A percentile compares a stretch with the other conserved stretches of the same genome.
Evolutionary conservation across 768 basidiomycete species (phyloP).

Genomic region (Harrya chromipes): DNA sequence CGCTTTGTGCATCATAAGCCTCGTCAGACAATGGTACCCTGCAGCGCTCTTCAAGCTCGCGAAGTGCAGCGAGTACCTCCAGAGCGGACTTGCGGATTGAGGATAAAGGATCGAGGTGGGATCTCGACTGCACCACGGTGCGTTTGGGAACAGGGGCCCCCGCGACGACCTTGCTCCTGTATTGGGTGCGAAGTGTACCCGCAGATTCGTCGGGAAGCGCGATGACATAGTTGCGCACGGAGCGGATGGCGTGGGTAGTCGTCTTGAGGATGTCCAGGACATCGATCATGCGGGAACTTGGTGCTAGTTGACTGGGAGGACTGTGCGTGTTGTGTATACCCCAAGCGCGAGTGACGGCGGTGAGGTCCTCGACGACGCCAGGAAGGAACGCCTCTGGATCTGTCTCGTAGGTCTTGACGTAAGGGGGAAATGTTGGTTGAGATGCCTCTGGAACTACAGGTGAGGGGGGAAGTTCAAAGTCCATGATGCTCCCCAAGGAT

Average conservation of each 20-base stretch:
- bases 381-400: conserved; percentile 78
- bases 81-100: conserved; percentile 75
- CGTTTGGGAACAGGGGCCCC: conserved; percentile 33
- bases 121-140: conserved; percentile 30
- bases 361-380: conserved; percentile 72
- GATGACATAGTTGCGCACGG: conserved; percentile 79
- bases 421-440: conserved; percentile 46
- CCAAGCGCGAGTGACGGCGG: conserved; percentile 64
- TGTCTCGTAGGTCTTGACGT: conserved; percentile 64
- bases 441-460: conserved; percentile 51
- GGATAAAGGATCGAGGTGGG: conserved; percentile 56
- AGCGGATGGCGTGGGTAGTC: conserved; percentile 78
- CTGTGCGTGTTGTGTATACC: conserved; percentile 34
- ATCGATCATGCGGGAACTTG: conserved; percentile 39
- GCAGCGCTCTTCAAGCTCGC: conserved; percentile 75
- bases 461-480: conserved; percentile 69
- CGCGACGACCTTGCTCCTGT: conserved; percentile 49
- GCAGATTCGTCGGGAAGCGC: conserved; percentile 75
- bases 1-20: conserved; percentile 79
- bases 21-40: conserved; percentile 77
- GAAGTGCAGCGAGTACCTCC: conserved; percentile 77
- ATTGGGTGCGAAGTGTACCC: conserved; percentile 52
- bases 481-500: conserved; percentile 41
- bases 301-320: conserved; percentile 11
- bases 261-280: conserved; percentile 71